These are phyloP conservation scores for Myotisia sp. DNA, from an alignment of 2,329 filamentous ascomycete species.

Conservation along the genomic window DNA sequence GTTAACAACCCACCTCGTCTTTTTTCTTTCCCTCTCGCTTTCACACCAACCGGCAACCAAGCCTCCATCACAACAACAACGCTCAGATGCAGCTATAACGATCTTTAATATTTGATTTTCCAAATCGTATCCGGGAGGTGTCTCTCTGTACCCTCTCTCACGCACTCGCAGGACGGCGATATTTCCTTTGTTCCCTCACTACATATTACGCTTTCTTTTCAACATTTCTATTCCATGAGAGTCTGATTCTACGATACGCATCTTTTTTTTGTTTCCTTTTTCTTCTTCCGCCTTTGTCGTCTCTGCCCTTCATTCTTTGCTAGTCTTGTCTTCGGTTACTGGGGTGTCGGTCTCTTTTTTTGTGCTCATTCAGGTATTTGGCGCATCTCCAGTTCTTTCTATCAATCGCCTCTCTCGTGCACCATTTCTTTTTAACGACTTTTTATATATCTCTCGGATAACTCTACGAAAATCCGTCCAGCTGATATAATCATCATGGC, in stretches of 20 bases:
- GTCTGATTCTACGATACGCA: constrained; percentile 28
- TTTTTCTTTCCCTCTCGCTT: constrained; percentile 5
- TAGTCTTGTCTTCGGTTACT: too few species aligned
- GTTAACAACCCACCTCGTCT: neutral
- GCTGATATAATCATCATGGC: constrained; percentile 44
- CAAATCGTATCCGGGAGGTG: constrained; percentile 4
- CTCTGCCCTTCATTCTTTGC: too few species aligned
- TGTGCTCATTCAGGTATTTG: constrained; percentile 10
- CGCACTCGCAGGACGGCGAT: constrained; percentile 18
- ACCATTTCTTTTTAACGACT: neutral
- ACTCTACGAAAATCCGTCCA: constrained; percentile 2
- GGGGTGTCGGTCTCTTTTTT: constrained; percentile 11
- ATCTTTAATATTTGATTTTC: constrained; percentile 11
- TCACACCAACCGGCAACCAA: constrained; percentile 6
- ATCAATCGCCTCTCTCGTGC: neutral
- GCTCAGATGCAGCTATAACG: constrained; percentile 14
- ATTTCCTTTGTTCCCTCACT: constrained; percentile 11
- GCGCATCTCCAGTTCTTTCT: constrained; percentile 5
- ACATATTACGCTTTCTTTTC: constrained; percentile 5
- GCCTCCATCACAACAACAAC: constrained; percentile 5
- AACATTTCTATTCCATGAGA: constrained; percentile 22
- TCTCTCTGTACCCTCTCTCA: constrained; percentile 4
- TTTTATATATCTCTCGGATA: too few species aligned
- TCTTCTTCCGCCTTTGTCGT: constrained; percentile 14
- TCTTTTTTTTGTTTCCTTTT: constrained; percentile 18